Evolutionary conservation across 768 basidiomycete species (phyloP), one percentile per base, ranked within the genome.

Genomic region (Phallus indusiatus): DNA sequence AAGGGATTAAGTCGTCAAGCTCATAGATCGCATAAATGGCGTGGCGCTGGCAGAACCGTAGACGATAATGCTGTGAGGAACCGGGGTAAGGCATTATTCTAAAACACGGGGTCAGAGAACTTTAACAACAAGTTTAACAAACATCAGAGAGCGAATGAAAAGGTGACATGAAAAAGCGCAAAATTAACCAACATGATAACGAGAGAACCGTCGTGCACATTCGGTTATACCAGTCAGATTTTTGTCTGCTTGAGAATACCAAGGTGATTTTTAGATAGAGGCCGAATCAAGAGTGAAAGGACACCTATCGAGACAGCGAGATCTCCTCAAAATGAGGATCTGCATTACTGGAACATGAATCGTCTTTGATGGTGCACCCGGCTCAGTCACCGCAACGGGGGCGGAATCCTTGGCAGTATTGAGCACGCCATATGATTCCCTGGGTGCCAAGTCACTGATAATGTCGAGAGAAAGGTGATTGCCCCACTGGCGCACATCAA

Each of bases 401-500:
- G 87, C 90, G 9, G 80, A 76, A 66, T 94, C 90, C 54, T 81
- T 81, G 22, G 80, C 85, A 7, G 85, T 79, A 55, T 80, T 66
- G 61, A 94, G 75, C 92, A 95, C 94, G 16, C 90, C 90, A 65
- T 94, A 95, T 0, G 92, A 87, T 1, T 82, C 81, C 1, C 92
- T 92, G 65, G 93, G 94, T 0, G 90, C 87, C 14, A 93, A 78
- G 69, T 93, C 89, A 46, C 78, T 89, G 48, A 93, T 88, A 64
- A 92, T 90, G 69, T 86, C 84, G 64, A 86, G 85, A 0, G 83
- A 81, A 34, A 85, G 75, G 65, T 78, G 83, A 67, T 84, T 84
- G 69, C 73, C 78, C 82, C 81, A 90, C 47, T 87, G 86, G 20
- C 90, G 72, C 63, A 78, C 81, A 66, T 90, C 86, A 42, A 88